Conservation (phyloP, 2,329 filamentous ascomycete species). For the Stachybotrys chlorohalonatus region DNA sequence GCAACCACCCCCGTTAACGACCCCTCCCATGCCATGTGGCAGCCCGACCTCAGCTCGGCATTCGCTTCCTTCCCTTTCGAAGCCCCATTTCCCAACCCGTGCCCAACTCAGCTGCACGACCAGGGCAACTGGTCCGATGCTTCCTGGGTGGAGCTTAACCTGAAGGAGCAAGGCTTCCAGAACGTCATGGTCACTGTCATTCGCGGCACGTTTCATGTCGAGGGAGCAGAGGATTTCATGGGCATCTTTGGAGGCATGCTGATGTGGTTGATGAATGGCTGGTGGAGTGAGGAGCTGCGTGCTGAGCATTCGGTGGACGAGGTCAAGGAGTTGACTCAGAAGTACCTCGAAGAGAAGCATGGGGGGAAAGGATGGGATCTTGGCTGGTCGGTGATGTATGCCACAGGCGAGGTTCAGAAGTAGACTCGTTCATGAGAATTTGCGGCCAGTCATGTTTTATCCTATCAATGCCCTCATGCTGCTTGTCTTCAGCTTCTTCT, state of each 20-base stretch:
- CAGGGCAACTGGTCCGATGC: conserved; percentile 30
- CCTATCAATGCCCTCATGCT: too few relatives aligned
- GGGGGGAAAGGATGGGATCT: conserved; percentile 15
- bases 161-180: conserved; percentile 25
- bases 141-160: conserved; percentile 26
- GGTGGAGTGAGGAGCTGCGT: conserved; percentile 30
- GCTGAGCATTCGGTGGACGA: conserved; percentile 25
- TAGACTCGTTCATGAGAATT: not conserved
- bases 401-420: not conserved
- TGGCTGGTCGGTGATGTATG: conserved; percentile 2
- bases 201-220: conserved; percentile 16
- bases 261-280: conserved; percentile 23
- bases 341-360: conserved; percentile 30
- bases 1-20: conserved; percentile 25
- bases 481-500: too few relatives aligned
- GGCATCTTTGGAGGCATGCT: conserved; percentile 27
- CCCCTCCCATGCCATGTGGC: conserved; percentile 23
- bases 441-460: too few relatives aligned
- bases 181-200: conserved; percentile 25
- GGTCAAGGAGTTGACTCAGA: conserved; percentile 22
- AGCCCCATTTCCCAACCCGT: conserved; percentile 21
- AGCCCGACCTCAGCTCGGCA: conserved; percentile 25
- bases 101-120: conserved; percentile 29
- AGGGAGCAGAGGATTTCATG: conserved; percentile 26
- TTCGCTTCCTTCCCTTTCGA: conserved; percentile 31